A percentile compares a stretch with the other conserved stretches of the same genome.
phyloP scores from a whole-genome alignment of 345 rosid genomes.

The Gossypium thurberi region DNA sequence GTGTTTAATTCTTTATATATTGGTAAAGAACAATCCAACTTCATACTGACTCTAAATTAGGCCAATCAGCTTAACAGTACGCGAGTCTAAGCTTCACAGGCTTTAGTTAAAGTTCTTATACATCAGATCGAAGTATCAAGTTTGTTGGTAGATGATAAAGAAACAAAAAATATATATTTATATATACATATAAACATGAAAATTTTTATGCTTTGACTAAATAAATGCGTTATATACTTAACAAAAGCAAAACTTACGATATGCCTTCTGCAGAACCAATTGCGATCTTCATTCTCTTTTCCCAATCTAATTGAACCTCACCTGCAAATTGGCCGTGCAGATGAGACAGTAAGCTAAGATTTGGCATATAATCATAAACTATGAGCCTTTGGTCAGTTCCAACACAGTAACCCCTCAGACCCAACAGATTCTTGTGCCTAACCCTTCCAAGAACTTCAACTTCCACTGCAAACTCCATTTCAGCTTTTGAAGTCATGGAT shows the following conservation, averaged over 20 bases:
- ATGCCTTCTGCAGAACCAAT: slow-evolving; percentile 64
- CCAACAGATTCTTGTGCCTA: slow-evolving; percentile 56
- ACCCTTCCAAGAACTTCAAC: slow-evolving; percentile 74
- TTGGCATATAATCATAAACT: slow-evolving; percentile 66
- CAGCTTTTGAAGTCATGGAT: slow-evolving; percentile 62
- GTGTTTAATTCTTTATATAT: too few species aligned
- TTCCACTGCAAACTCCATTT: slow-evolving; percentile 76
- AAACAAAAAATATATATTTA: too few species aligned
- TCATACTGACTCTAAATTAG: too few species aligned
- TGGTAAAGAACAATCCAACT: too few species aligned
- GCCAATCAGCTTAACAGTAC: too few species aligned
- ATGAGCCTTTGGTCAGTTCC: slow-evolving; percentile 64
- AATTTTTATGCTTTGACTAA: neutral
- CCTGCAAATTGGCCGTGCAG: slow-evolving; percentile 50
- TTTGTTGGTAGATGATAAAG: too few species aligned
- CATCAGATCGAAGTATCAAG: too few species aligned
- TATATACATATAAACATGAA: too few species aligned
- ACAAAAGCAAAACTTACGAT: slow-evolving; percentile 29
- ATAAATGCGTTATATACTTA: neutral
- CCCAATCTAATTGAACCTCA: slow-evolving; percentile 56
- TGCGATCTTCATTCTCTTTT: slow-evolving; percentile 45
- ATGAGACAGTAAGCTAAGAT: slow-evolving; percentile 70
- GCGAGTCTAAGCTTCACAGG: too few species aligned
- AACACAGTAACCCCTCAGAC: slow-evolving; percentile 54
- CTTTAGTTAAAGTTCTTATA: too few species aligned